Evolutionary conservation across 441 rosid species (phyloP).

Genomic region (Syzygium malaccense): DNA sequence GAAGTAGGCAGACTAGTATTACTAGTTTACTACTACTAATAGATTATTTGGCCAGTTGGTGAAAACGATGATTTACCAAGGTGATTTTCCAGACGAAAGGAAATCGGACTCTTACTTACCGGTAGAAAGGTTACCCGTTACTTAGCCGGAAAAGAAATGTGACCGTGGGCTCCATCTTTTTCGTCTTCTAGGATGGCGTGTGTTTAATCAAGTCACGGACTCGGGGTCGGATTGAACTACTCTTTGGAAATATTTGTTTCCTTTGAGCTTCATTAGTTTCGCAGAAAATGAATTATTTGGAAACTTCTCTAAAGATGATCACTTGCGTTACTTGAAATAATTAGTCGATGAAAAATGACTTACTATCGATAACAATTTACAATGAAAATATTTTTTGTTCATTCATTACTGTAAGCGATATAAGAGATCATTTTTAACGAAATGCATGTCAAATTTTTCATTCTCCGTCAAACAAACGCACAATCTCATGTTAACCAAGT

Average conservation of each 20-base stretch:
- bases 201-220: neutral
- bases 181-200: neutral
- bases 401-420: neutral
- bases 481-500: neutral
- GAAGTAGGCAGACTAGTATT: neutral
- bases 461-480: neutral
- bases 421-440: too few species aligned
- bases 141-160: neutral
- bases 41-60: neutral
- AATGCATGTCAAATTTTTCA: neutral
- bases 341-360: neutral
- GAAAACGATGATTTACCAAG: neutral
- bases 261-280: neutral
- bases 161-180: neutral
- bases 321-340: neutral
- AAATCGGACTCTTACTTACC: neutral
- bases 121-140: neutral
- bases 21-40: neutral
- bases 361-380: neutral
- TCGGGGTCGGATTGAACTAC: neutral
- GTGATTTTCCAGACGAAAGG: neutral
- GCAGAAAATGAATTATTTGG: rapidly evolving
- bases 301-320: rapidly evolving
- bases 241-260: neutral
- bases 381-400: neutral